A percentile compares a stretch with the other conserved stretches of the same genome.
phyloP scores from a whole-genome alignment of 768 basidiomycete genomes.

The Auriscalpium microsporum region DNA sequence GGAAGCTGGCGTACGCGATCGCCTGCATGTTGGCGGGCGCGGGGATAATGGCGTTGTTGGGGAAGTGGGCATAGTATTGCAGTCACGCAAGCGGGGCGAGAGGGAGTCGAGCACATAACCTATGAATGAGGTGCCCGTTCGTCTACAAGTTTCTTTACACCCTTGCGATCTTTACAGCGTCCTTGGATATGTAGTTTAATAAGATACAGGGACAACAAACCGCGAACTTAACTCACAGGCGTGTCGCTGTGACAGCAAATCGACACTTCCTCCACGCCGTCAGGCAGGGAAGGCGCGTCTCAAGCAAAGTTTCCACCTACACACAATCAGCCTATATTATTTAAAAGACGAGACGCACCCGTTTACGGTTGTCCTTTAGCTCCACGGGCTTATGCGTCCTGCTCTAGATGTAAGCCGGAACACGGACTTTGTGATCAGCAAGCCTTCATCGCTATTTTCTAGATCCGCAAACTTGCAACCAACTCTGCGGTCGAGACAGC shows the following conservation, averaged over 20 bases:
- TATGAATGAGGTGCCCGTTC: too few species aligned
- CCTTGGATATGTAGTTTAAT: constrained; percentile 24
- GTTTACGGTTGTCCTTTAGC: constrained; percentile 30
- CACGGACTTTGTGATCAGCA: constrained; percentile 50
- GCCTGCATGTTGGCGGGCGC: constrained; percentile 70
- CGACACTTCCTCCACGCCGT: constrained; percentile 40
- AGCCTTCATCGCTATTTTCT: constrained; percentile 47
- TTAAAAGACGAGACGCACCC: constrained; percentile 33
- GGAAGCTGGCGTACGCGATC: constrained; percentile 63
- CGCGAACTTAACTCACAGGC: constrained; percentile 33
- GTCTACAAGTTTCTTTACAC: constrained; percentile 49
- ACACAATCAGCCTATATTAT: neutral
- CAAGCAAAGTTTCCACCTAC: constrained; percentile 39
- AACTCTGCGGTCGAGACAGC: too few species aligned
- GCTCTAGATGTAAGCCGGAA: neutral
- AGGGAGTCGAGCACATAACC: too few species aligned
- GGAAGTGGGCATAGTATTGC: constrained; percentile 65
- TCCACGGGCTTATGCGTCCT: constrained; percentile 46
- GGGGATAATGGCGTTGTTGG: constrained; percentile 83
- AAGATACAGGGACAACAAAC: neutral
- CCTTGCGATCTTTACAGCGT: constrained; percentile 43
- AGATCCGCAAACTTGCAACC: constrained; percentile 66
- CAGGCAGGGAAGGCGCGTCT: constrained; percentile 35
- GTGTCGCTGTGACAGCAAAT: constrained; percentile 64
- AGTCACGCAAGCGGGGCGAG: too few species aligned